Base-by-base conservation (phyloP, 768 basidiomycete species). In the Amanita thiersii region DNA sequence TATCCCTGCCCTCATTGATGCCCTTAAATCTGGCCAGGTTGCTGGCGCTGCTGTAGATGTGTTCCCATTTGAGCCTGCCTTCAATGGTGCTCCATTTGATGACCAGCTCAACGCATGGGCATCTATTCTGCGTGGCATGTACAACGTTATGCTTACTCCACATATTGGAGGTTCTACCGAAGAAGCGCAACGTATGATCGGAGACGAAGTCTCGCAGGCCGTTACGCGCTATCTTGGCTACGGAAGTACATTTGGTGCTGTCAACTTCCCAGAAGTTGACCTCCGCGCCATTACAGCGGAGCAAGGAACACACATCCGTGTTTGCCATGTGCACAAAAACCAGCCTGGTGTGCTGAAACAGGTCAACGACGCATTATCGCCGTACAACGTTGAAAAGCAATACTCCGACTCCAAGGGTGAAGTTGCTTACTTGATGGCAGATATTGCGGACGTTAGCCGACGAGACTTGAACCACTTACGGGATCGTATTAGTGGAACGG, bases 221-320 rank as follows among this genome's bases (percentile, higher is more conserved):
- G 67, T 99, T 31, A 70, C 75, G 17, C 83, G 92, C 41, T 99
- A 97, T 64, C 79, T 98, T 59, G 85, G 82, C 63, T 90, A 82
- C 56, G 96, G 96, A 38, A 82, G 91, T 18, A 87, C 89, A 2
- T 47, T 90, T 43, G 91, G 92, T 35, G 83, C 91, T 2, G 96
- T 98, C 71, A 98, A 98, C 70, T 97, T 99, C 79, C 94, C 96
- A 37, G 94, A 97, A 66, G 93, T 99, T 53, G 90, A 94, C 65
- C 70, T 99, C 29, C 86, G 94, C 45, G 81, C 90, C 39, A 94
- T 98, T 59, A 79, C 83, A 7, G 76, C 80, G 2, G 87, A 91
- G 49, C 84, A 92, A 56, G 75, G 75, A 37, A 73, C 73, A 48
- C 73, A 85, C 55, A 77, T 97, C 50, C 86, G 96, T 48, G 71